Conservation (phyloP, 306 rosid species). For the Gastrolobium villosum region DNA sequence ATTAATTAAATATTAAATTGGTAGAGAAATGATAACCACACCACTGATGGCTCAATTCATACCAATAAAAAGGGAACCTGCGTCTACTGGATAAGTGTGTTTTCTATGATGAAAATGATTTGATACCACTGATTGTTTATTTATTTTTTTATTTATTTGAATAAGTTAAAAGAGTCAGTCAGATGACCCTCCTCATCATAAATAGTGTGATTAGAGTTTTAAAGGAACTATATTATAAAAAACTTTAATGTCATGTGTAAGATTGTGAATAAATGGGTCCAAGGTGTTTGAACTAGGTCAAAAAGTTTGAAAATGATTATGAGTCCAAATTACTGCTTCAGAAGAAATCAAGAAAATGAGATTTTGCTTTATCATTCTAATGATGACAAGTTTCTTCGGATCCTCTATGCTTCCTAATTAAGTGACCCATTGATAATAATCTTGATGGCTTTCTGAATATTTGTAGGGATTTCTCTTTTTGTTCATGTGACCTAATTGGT, state of each 20-base stretch:
- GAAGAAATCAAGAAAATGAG: conserved; percentile 22
- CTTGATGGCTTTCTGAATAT: background rate
- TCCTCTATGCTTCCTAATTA: background rate
- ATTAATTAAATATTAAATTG: conserved; percentile 19
- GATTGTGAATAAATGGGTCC: conserved; percentile 44
- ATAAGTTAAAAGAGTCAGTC: conserved; percentile 9
- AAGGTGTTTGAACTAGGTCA: conserved; percentile 47
- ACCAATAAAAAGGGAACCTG: background rate
- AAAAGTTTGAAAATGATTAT: conserved; percentile 44
- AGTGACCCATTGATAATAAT: conserved; percentile 27
- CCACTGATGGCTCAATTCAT: background rate
- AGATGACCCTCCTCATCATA: conserved; percentile 21
- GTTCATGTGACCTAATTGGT: conserved; percentile 27
- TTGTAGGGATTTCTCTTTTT: conserved; percentile 20
- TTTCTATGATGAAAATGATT: background rate
- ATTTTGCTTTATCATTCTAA: conserved; percentile 27
- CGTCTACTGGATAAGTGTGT: background rate
- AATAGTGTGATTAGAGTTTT: conserved; percentile 39
- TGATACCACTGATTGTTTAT: background rate
- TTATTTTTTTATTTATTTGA: background rate
- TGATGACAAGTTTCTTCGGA: conserved; percentile 39
- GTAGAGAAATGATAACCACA: conserved; percentile 12
- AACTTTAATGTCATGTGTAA: background rate
- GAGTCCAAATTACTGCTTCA: conserved; percentile 10
- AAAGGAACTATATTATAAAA: conserved; percentile 26